Conservation (phyloP, 352 stramenopile species). For the Globisporangium parvum region DNA sequence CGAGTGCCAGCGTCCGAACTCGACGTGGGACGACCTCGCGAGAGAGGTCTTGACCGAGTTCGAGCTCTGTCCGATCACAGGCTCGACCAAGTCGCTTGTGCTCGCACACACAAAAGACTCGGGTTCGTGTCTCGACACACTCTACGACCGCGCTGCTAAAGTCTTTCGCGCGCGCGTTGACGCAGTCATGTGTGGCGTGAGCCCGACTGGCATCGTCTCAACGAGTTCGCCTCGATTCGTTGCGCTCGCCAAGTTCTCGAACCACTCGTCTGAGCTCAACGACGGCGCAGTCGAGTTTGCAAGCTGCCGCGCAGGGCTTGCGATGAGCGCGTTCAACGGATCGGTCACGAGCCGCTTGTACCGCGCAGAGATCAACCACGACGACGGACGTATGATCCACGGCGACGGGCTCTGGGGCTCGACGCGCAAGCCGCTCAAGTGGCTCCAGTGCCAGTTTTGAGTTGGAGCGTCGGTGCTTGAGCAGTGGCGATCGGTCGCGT, state of each 20-base stretch:
- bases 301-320: slow-evolving; percentile 16
- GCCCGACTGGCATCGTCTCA: slow-evolving; percentile 15
- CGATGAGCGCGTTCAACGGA: slow-evolving; percentile 11
- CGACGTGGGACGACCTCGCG: slow-evolving; percentile 8
- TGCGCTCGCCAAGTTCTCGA: slow-evolving; percentile 14
- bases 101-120: not conserved
- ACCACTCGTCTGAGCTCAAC: slow-evolving; percentile 20
- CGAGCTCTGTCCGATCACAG: slow-evolving; percentile 6
- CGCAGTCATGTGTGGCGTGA: slow-evolving; percentile 25
- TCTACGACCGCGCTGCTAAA: slow-evolving; percentile 9
- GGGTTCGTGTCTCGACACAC: slow-evolving; percentile 1
- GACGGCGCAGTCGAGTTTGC: slow-evolving; percentile 29
- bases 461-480: not conserved
- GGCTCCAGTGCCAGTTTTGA: slow-evolving; percentile 38
- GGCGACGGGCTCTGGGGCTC: slow-evolving; percentile 30
- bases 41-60: slow-evolving; percentile 3
- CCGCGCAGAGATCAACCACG: slow-evolving; percentile 32
- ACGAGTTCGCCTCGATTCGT: slow-evolving; percentile 14
- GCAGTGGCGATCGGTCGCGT: no score
- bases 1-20: slow-evolving; percentile 7
- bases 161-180: slow-evolving; percentile 6
- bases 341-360: slow-evolving; percentile 19
- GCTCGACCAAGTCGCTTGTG: slow-evolving; percentile 3
- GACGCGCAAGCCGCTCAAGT: slow-evolving; percentile 37
- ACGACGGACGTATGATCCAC: slow-evolving; percentile 20